Evolutionary conservation across 768 basidiomycete genomes (phyloP).

Genomic region (Boletus reticuloceps): DNA sequence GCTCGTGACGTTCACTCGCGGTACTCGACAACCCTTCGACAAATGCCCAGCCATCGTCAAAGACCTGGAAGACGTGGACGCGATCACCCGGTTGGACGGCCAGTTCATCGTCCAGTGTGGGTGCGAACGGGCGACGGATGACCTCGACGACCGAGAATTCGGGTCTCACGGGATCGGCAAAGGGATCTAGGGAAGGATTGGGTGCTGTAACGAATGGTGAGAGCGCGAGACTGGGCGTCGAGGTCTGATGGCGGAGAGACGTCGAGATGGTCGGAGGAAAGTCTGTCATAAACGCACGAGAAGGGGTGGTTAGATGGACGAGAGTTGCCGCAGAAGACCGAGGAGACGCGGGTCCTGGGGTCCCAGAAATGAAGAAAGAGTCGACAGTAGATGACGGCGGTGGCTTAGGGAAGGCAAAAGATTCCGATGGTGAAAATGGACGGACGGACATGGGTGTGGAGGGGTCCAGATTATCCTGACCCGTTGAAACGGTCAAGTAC

Average conservation of each 20-base stretch:
- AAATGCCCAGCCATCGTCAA: constrained; percentile 71
- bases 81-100: constrained; percentile 47
- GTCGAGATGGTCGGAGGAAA: constrained; percentile 8
- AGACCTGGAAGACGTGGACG: constrained; percentile 52
- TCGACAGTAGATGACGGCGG: constrained; percentile 26
- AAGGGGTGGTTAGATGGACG: constrained; percentile 15
- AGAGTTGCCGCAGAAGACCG: constrained; percentile 19
- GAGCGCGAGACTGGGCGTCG: not conserved
- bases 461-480: constrained; percentile 16
- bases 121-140: constrained; percentile 54
- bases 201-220: not conserved
- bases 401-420: constrained; percentile 68
- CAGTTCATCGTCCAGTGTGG: constrained; percentile 60
- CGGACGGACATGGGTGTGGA: constrained; percentile 59
- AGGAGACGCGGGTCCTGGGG: not conserved
- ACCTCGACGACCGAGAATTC: constrained; percentile 44
- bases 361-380: not conserved
- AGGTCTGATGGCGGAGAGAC: constrained; percentile 8
- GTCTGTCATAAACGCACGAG: constrained; percentile 15
- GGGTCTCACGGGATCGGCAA: constrained; percentile 30
- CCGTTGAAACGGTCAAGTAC: constrained; percentile 35
- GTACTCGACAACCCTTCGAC: constrained; percentile 43
- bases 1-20: constrained; percentile 6
- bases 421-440: constrained; percentile 65
- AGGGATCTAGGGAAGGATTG: constrained; percentile 29